Percentiles rank a stretch among this genome's conserved stretches.
phyloP scores from a whole-genome alignment of 108 stramenopile species.

The Cyclostephanos tholiformis region DNA sequence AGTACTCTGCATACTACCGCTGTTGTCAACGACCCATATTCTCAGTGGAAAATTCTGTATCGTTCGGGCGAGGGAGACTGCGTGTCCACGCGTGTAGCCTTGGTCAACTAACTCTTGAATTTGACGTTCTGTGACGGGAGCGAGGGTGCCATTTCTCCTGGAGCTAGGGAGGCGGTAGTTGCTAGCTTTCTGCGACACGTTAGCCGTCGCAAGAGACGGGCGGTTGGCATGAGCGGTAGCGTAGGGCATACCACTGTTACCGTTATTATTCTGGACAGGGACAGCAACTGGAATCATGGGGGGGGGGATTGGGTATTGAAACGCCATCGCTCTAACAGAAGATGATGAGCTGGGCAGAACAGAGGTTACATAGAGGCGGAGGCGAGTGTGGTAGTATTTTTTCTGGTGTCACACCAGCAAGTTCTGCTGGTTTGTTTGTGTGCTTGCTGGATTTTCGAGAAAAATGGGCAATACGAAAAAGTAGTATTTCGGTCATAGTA shows the following conservation, averaged over 20 bases:
- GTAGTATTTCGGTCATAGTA: too few species aligned
- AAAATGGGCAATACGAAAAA: too few species aligned
- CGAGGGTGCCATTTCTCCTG: constrained; percentile 10
- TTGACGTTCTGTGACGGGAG: constrained; percentile 30
- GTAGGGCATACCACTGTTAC: not conserved
- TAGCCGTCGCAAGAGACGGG: constrained; percentile 13
- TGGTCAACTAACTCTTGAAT: constrained; percentile 52
- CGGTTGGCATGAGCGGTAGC: constrained; percentile 18
- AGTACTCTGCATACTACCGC: constrained; percentile 66
- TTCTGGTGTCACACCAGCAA: too few species aligned
- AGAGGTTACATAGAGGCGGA: too few species aligned
- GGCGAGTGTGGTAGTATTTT: too few species aligned
- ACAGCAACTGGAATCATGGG: not conserved
- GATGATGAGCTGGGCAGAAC: too few species aligned
- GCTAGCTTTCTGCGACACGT: constrained; percentile 5
- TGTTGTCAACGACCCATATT: too few species aligned
- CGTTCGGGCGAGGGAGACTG: constrained; percentile 58
- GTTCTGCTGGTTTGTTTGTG: too few species aligned
- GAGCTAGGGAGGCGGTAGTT: constrained; percentile 45
- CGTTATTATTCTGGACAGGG: too few species aligned
- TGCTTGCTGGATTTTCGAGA: too few species aligned
- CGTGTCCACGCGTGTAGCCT: constrained; percentile 73
- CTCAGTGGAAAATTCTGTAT: constrained; percentile 55
- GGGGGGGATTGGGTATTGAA: not conserved
- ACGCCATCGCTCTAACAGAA: too few species aligned